Conservation (phyloP, 257 asterid genomes). For the Agastache rugosa region DNA sequence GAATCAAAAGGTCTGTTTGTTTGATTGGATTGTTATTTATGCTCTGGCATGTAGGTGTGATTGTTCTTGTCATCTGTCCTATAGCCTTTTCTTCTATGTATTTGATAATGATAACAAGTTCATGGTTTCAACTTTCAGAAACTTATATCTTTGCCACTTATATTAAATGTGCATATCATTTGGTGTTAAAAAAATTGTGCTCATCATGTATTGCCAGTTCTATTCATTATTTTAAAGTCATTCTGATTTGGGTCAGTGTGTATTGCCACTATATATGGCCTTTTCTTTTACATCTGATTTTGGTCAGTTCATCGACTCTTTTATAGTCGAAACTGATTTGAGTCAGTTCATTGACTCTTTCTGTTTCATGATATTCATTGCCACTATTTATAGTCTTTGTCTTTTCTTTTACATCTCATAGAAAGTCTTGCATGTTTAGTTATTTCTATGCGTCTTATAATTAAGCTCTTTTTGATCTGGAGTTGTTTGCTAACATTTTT, state of each 20-base stretch:
- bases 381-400: background rate
- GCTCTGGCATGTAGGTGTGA: slow-evolving; percentile 9
- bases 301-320: too few species aligned
- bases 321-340: too few species aligned
- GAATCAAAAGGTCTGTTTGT: slow-evolving; percentile 70
- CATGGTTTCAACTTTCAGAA: slow-evolving; percentile 22
- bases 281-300: too few species aligned
- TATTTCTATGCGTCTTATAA: slow-evolving; percentile 11
- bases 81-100: slow-evolving; percentile 12
- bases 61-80: slow-evolving; percentile 16
- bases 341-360: background rate
- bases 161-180: background rate
- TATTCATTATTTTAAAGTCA: background rate
- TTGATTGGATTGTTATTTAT: slow-evolving; percentile 23
- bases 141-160: background rate
- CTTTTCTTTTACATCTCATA: slow-evolving; percentile 8
- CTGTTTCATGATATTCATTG: background rate
- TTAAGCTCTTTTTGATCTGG: slow-evolving; percentile 29
- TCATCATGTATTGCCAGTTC: background rate
- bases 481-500: slow-evolving; percentile 35
- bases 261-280: background rate
- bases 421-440: background rate
- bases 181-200: background rate
- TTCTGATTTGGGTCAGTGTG: slow-evolving; percentile 8
- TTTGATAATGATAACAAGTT: background rate